Evolutionary conservation across 1,284 basidiomycete species (phyloP), one percentile per base, ranked within the genome.

Genomic region (Amylostereum areolatum): DNA sequence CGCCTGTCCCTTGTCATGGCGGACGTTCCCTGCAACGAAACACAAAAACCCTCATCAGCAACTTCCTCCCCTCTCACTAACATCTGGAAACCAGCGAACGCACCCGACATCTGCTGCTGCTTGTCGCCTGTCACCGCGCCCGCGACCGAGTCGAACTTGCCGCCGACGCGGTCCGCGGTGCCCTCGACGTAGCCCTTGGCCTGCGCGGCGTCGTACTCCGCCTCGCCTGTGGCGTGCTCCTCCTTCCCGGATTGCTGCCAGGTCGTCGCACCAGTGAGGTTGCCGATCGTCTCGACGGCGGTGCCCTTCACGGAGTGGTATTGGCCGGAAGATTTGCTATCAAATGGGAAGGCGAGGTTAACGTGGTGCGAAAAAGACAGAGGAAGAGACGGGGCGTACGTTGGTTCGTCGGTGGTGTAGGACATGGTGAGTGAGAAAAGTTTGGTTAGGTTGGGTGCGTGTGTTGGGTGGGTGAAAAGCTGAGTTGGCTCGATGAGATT

Each of bases 101-200:
- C 58, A 74, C 84, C 84, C 28, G 69, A 49, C 28, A 66, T 58
- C 62, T 89, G 75, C 64, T 87, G 78, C 34, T 69, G 52, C 61
- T 80, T 78, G 65, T 88, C 85, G 41, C 83, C 85, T 9, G 72
- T 77, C 36, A 86, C 55, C 5, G 85, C 78, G 31, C 82, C 85
- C 33, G 80, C 73, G 37, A 88, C 67, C 11, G 78, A 70, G 57
- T 87, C 82, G 56, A 79, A 80, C 70, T 85, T 86, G 49, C 85
- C 86, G 39, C 66, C 66, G 25, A 81, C 40, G 50, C 78, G 78
- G 62, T 88, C 85, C 5, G 68, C 54, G 9, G 69, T 66, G 41
- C 85, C 85, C 57, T 88, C 76, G 24, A 68, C 77, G 53, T 71
- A 80, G 10, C 74, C 77, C 57, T 81, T 65, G 6, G 73, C 71